Evolutionary conservation across 768 basidiomycete genomes (phyloP), one percentile per base, ranked within the genome.

Genomic region (Hygrocybe punicea): DNA sequence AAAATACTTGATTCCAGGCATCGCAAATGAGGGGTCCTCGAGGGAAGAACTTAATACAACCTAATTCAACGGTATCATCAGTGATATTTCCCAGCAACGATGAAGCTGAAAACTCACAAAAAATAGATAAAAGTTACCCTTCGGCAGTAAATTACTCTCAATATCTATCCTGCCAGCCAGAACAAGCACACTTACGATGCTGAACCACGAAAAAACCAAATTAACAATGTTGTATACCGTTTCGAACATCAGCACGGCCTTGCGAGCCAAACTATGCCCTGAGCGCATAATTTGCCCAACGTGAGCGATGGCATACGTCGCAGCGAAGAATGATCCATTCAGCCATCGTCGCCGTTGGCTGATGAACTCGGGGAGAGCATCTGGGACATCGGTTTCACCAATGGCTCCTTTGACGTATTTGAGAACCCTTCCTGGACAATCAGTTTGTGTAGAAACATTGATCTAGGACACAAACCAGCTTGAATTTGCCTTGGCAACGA

Each of bases 51-150:
- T 96, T 29, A 98, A 73, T 25, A 98, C 86, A 40, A 91, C 82
- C 91, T 93, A 61, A 29, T 33, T 16, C 8, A 56, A 58, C 14
- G 16, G 21, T 17, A 16, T 17, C 44, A 46, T 2, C 16, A 11
- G 53, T 23, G 29, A 55, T 25, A 51, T 34, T 14, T 8, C 2
- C 2, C 10, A 25, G 65, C 51, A 52, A 36, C n/a, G 36, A 56
- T 36, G 2, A 55, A 25, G 6, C 42, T 11, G 36, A 45, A 42
- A 10, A 72, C 87, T 72, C 66, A 94, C 93, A 68, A 96, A 98
- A 74, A 95, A 96, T 29, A 96, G 71, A 70, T 91, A 98, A 69
- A 92, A 94, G 66, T 96, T 98, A n/a, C 92, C 95, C 86, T 94
- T 57, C 1, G 29, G 19, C 16, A 14, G 42, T 40, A 2, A 6